Conservation (phyloP, 2,329 filamentous ascomycete species). For the Alternaria arbusti region DNA sequence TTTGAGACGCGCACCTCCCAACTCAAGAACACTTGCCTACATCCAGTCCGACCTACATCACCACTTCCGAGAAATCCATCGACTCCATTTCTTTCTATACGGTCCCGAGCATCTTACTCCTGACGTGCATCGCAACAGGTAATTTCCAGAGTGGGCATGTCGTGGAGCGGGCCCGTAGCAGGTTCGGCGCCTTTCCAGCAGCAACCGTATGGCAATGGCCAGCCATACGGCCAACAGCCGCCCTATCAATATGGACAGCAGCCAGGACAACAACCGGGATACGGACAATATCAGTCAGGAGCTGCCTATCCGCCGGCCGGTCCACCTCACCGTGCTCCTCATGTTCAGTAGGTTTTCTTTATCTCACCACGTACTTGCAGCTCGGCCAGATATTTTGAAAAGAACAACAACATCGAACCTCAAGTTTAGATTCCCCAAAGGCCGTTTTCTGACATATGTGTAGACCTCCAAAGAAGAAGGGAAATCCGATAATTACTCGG, state of each 20-base stretch:
- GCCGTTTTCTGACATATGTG: constrained; percentile 20
- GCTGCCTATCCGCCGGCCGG: constrained; percentile 29
- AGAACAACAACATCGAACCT: background rate
- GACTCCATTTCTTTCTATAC: background rate
- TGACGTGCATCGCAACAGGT: constrained; percentile 4
- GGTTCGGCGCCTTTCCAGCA: constrained; percentile 43
- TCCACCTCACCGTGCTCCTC: constrained; percentile 33
- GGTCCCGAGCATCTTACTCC: background rate
- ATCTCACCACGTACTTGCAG: constrained; percentile 1
- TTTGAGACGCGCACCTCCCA: constrained; percentile 29
- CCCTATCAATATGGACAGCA: constrained; percentile 43
- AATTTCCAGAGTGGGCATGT: constrained; percentile 33
- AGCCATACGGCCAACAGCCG: constrained; percentile 37
- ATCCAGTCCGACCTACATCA: constrained; percentile 9
- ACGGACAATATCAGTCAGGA: constrained; percentile 39
- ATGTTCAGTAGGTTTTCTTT: constrained; percentile 40
- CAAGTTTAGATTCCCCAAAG: background rate
- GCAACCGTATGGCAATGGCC: constrained; percentile 37
- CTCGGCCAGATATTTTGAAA: background rate
- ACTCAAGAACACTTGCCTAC: constrained; percentile 20
- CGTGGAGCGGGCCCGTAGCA: constrained; percentile 45
- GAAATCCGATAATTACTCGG: constrained; percentile 57
- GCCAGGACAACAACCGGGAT: constrained; percentile 33
- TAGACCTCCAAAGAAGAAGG: constrained; percentile 53
- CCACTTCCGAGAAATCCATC: constrained; percentile 5